Percentiles rank a stretch among this genome's conserved stretches.
Evolutionary conservation across 208 protist species (phyloP).

Genomic region (Leishmania aethiopica): DNA sequence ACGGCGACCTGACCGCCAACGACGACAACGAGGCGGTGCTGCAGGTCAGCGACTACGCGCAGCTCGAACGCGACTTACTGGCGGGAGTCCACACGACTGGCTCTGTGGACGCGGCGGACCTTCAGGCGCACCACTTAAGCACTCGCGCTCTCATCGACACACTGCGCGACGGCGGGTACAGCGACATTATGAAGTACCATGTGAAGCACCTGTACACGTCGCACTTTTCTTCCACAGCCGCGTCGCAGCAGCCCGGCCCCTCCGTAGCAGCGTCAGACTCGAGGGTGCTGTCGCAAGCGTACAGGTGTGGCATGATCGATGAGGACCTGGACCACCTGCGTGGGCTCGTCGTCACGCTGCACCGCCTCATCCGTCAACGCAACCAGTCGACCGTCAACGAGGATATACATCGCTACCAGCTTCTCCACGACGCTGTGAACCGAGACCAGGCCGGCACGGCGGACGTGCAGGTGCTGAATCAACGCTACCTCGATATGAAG

Average conservation of each 20-base stretch:
- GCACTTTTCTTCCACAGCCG: neutral
- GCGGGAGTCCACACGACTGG: slow-evolving; percentile 58
- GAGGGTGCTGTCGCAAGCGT: slow-evolving; percentile 17
- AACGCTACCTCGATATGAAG: slow-evolving; percentile 81
- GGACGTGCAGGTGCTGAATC: slow-evolving; percentile 90
- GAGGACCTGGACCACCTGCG: slow-evolving; percentile 46
- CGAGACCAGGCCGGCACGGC: slow-evolving; percentile 86
- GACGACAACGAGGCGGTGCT: slow-evolving; percentile 64
- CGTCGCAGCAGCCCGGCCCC: neutral
- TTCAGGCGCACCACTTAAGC: slow-evolving; percentile 63
- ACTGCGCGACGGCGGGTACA: slow-evolving; percentile 69
- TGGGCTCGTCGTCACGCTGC: slow-evolving; percentile 48
- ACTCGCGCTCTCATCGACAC: slow-evolving; percentile 77
- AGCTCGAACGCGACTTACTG: slow-evolving; percentile 69
- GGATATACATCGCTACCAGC: slow-evolving; percentile 83
- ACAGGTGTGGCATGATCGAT: slow-evolving; percentile 37
- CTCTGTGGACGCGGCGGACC: slow-evolving; percentile 47
- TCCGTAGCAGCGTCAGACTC: neutral
- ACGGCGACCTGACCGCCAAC: slow-evolving; percentile 69
- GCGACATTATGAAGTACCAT: slow-evolving; percentile 28
- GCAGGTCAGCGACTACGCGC: slow-evolving; percentile 74
- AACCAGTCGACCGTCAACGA: slow-evolving; percentile 89
- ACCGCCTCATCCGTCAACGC: slow-evolving; percentile 55
- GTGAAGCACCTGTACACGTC: slow-evolving; percentile 37
- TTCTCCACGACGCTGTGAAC: slow-evolving; percentile 90